Percentiles rank a stretch among this genome's conserved stretches.
phyloP scores from a whole-genome alignment of 2,329 filamentous ascomycete species.

The Penicillium sp. region DNA sequence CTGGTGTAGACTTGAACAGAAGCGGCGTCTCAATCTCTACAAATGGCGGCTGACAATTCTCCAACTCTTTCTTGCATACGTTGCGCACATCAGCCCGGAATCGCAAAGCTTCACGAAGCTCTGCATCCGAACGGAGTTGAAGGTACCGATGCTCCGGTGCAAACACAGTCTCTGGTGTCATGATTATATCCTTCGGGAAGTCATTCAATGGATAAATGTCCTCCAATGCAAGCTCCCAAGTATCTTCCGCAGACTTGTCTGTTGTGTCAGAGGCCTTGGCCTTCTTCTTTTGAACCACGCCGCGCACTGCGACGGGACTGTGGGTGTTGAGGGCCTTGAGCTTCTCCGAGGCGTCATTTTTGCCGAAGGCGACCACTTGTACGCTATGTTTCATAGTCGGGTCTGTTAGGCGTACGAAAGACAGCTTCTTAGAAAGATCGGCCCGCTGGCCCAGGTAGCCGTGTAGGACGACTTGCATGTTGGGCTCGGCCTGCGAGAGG shows the following conservation, averaged over 20 bases:
- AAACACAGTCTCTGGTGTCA: constrained; percentile 70
- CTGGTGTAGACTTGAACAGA: constrained; percentile 94
- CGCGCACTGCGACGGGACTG: constrained; percentile 53
- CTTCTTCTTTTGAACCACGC: constrained; percentile 44
- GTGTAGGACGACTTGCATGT: constrained; percentile 52
- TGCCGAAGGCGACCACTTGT: constrained; percentile 48
- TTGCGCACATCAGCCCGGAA: constrained; percentile 62
- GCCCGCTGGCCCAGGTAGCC: constrained; percentile 69
- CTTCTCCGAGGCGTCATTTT: constrained; percentile 35
- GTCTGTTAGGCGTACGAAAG: constrained; percentile 61
- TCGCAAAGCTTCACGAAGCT: constrained; percentile 62
- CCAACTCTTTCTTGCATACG: constrained; percentile 53
- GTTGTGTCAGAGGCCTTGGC: constrained; percentile 27
- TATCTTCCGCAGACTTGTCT: constrained; percentile 30
- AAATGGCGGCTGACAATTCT: constrained; percentile 53
- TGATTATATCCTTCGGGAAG: constrained; percentile 70
- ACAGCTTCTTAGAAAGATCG: constrained; percentile 63
- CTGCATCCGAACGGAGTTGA: constrained; percentile 70
- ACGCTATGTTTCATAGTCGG: constrained; percentile 44
- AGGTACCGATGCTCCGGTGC: constrained; percentile 72
- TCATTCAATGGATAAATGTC: constrained; percentile 65
- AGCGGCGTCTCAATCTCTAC: constrained; percentile 85
- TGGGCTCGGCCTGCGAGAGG: constrained; percentile 28
- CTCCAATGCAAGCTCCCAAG: constrained; percentile 58
- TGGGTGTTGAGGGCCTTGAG: constrained; percentile 46